A percentile compares a stretch with the other conserved stretches of the same genome.
These are phyloP conservation scores for Trichoderma sp. DNA, from an alignment of 2,329 filamentous ascomycete genomes.

Conservation along the genomic window DNA sequence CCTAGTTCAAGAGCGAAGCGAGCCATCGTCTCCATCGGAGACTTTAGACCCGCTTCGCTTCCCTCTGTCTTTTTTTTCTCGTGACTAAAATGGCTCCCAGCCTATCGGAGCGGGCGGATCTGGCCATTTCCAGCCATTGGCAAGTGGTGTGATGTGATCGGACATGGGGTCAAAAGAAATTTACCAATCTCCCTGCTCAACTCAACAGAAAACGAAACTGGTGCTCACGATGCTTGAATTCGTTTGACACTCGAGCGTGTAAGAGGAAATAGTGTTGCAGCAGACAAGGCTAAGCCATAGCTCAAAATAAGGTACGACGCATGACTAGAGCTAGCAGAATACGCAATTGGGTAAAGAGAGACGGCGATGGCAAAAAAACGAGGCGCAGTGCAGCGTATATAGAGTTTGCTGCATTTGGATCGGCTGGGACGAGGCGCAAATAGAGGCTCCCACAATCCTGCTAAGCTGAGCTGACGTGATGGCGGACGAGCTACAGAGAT, in stretches of 20 bases:
- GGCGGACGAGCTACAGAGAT: neutral
- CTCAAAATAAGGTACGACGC: neutral
- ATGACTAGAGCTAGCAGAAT: neutral
- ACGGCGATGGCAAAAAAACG: neutral
- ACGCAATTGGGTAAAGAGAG: neutral
- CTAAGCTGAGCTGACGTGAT: constrained; percentile 24
- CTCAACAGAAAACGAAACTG: neutral
- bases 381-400: neutral
- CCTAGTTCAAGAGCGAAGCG: neutral
- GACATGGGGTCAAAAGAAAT: neutral
- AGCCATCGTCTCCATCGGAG: constrained; percentile 10
- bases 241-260: neutral
- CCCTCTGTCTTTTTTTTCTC: neutral
- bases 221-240: neutral
- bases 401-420: neutral
- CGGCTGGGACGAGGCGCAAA: constrained; percentile 6
- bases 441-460: constrained; percentile 16
- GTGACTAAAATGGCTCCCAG: neutral
- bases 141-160: constrained; percentile 16
- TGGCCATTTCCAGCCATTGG: constrained; percentile 1
- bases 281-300: neutral
- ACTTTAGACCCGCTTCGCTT: neutral
- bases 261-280: neutral
- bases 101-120: constrained; percentile 21
- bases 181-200: neutral